phyloP scores from a whole-genome alignment of 78 protist species.

The Pigoraptor vietnamica region DNA sequence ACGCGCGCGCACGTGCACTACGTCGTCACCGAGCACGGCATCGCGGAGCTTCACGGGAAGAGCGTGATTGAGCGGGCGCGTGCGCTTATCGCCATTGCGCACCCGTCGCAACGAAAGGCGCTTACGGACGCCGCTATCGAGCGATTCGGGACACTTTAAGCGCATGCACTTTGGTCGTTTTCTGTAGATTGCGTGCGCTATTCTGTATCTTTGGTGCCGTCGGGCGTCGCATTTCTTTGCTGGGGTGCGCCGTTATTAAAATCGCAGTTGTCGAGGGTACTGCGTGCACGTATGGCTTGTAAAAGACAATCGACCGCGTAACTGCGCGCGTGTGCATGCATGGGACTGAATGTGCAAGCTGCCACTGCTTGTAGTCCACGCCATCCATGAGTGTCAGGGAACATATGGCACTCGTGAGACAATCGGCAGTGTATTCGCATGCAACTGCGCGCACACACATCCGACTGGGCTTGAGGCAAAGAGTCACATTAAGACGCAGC shows the following conservation, averaged over 20 bases:
- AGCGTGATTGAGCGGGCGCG: conserved; percentile 14
- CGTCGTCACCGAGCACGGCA: conserved; percentile 51
- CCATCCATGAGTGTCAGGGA: too few relatives aligned
- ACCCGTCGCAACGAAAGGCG: background rate
- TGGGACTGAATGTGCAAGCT: too few relatives aligned
- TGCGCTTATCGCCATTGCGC: conserved; percentile 6
- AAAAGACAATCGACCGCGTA: too few relatives aligned
- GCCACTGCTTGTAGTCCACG: too few relatives aligned
- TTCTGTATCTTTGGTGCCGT: too few relatives aligned
- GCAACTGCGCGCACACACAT: background rate
- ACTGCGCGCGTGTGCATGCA: too few relatives aligned
- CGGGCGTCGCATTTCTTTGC: too few relatives aligned
- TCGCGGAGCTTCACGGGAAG: conserved; percentile 22
- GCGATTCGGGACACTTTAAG: background rate
- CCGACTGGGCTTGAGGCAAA: background rate
- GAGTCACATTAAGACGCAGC: background rate
- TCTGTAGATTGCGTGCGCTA: background rate
- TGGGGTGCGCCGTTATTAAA: background rate
- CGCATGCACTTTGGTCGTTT: too few relatives aligned
- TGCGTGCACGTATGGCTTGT: too few relatives aligned
- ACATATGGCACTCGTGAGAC: too few relatives aligned
- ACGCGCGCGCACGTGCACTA: conserved; percentile 20
- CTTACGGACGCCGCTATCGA: background rate
- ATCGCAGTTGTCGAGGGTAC: too few relatives aligned
- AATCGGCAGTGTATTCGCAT: too few relatives aligned